These are phyloP conservation scores for Geotrichum phurueaensis DNA, from an alignment of 1,139 yeast genomes.

Conservation along the genomic window DNA sequence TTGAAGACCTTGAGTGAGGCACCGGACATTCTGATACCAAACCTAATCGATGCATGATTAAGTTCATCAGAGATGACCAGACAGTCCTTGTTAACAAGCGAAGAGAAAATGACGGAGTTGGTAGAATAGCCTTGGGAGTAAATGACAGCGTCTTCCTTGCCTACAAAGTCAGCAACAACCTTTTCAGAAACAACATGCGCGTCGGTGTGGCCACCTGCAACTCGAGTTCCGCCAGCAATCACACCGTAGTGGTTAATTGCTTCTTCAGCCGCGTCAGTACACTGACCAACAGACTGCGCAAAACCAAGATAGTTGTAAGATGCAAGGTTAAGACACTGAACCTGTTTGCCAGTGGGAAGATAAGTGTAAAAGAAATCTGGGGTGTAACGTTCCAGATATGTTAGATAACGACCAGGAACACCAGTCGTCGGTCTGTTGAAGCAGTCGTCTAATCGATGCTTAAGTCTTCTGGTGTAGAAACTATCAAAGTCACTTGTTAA, in stretches of 20 bases:
- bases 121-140: conserved; percentile 97
- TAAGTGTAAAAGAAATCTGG: conserved; percentile 53
- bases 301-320: conserved; percentile 94
- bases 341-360: conserved; percentile 65
- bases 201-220: conserved; percentile 68
- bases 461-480: conserved; percentile 87
- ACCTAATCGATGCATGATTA: conserved; percentile 92
- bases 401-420: conserved; percentile 89
- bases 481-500: conserved; percentile 92
- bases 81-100: conserved; percentile 80
- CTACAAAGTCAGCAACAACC: conserved; percentile 77
- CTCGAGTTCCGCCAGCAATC: conserved; percentile 72
- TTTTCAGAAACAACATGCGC: conserved; percentile 69
- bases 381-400: conserved; percentile 70
- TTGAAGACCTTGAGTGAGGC: conserved; percentile 89
- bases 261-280: conserved; percentile 73
- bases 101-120: conserved; percentile 82
- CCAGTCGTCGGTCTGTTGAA: conserved; percentile 94
- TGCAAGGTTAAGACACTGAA: conserved; percentile 77
- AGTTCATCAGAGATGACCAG: conserved; percentile 89
- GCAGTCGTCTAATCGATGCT: conserved; percentile 86
- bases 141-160: conserved; percentile 81
- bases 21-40: conserved; percentile 89
- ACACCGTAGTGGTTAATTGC: conserved; percentile 65
- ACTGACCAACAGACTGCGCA: conserved; percentile 89